phyloP scores from a whole-genome alignment of 805 yeast genomes.

The Candida insectorum region DNA sequence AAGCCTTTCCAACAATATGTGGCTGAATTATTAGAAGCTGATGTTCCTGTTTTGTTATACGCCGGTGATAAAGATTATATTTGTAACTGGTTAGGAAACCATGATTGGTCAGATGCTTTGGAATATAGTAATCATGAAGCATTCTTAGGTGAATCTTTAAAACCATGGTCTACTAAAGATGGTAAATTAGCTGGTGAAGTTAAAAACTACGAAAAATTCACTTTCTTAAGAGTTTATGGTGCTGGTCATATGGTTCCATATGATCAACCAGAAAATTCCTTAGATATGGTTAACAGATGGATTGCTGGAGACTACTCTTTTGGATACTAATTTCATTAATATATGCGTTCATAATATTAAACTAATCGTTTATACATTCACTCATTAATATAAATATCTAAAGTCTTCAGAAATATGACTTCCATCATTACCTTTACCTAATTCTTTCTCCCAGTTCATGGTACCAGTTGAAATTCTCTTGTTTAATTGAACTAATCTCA shows the following conservation, averaged over 20 bases:
- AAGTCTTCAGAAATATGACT: conserved; percentile 41
- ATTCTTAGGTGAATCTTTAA: conserved; percentile 20
- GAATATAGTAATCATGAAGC: conserved; percentile 21
- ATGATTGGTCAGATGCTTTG: conserved; percentile 36
- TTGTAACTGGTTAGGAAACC: conserved; percentile 46
- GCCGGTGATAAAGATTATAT: conserved; percentile 46
- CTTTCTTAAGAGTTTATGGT: conserved; percentile 78
- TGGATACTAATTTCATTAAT: not conserved
- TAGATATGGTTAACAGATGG: conserved; percentile 87
- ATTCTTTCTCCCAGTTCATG: conserved; percentile 48
- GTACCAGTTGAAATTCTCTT: conserved; percentile 41
- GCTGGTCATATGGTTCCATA: conserved; percentile 98
- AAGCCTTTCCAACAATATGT: conserved; percentile 69
- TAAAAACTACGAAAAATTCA: conserved; percentile 67
- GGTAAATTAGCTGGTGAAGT: conserved; percentile 67
- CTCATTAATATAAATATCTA: conserved; percentile 31
- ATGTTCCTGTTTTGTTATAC: conserved; percentile 38
- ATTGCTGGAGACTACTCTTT: conserved; percentile 55
- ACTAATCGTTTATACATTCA: not conserved
- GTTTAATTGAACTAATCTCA: conserved; percentile 37
- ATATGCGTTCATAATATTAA: not conserved
- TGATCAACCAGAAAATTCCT: conserved; percentile 76
- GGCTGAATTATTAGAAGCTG: conserved; percentile 36
- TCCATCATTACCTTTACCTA: conserved; percentile 46
- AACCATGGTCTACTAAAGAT: conserved; percentile 34